Percentiles rank a stretch among this genome's conserved stretches.
phyloP scores from a whole-genome alignment of 371 early-diverging fungal genomes.

The Mucor piriformis region DNA sequence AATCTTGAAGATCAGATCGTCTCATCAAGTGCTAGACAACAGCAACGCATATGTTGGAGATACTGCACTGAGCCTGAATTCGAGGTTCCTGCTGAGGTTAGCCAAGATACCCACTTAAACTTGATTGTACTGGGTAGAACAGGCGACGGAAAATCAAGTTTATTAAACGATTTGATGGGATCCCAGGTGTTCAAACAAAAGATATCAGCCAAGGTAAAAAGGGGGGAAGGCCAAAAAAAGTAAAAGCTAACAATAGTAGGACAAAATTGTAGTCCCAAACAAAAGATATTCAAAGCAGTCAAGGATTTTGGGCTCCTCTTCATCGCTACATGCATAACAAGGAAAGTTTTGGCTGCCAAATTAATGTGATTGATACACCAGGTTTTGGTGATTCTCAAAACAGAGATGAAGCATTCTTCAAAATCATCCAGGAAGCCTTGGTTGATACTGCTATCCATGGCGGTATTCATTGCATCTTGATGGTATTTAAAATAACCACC shows the following conservation, averaged over 20 bases:
- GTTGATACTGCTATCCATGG: constrained; percentile 16
- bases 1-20: too few relatives aligned
- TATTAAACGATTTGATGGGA: constrained; percentile 48
- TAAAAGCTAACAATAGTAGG: background rate
- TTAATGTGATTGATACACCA: constrained; percentile 43
- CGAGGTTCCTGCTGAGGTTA: background rate
- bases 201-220: constrained; percentile 34
- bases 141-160: constrained; percentile 53
- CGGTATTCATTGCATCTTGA: constrained; percentile 25
- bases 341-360: constrained; percentile 37
- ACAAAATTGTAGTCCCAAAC: constrained; percentile 45
- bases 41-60: background rate
- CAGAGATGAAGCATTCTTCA: constrained; percentile 35
- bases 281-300: constrained; percentile 26
- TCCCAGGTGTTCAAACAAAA: constrained; percentile 41
- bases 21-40: too few relatives aligned
- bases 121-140: constrained; percentile 49
- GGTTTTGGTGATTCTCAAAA: constrained; percentile 48
- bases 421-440: constrained; percentile 29
- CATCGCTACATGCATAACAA: constrained; percentile 33
- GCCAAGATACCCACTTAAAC: background rate
- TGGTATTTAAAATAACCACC: constrained; percentile 37
- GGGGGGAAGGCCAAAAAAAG: too few relatives aligned
- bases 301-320: constrained; percentile 48
- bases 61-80: background rate